Evolutionary conservation across 1,284 basidiomycete species (phyloP).

Genomic region (Prillingera fragicola): DNA sequence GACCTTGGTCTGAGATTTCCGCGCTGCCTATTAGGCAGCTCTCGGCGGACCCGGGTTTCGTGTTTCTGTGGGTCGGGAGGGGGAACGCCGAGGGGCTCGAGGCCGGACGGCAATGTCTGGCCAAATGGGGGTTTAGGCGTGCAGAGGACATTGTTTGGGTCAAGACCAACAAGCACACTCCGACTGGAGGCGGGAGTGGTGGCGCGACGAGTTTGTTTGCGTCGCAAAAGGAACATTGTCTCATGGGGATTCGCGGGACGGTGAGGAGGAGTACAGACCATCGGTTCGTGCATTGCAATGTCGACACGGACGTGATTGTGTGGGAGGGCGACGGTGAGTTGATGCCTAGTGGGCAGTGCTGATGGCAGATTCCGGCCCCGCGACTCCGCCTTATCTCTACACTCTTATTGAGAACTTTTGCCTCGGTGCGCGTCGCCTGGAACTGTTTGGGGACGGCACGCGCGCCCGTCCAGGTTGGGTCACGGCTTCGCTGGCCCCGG

Average conservation of each 20-base stretch:
- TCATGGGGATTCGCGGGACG: slow-evolving; percentile 98
- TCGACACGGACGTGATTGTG: slow-evolving; percentile 94
- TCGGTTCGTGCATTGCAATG: slow-evolving; percentile 97
- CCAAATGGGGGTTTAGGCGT: slow-evolving; percentile 89
- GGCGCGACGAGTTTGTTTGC: slow-evolving; percentile 58
- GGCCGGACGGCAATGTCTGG: slow-evolving; percentile 80
- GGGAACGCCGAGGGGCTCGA: slow-evolving; percentile 88
- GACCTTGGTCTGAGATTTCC: slow-evolving; percentile 82
- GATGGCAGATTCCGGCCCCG: slow-evolving; percentile 51
- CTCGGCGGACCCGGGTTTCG: slow-evolving; percentile 83
- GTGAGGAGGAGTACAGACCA: slow-evolving; percentile 88
- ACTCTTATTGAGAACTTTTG: slow-evolving; percentile 96
- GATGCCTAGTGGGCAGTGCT: not conserved
- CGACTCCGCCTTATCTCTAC: slow-evolving; percentile 90
- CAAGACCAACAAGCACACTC: slow-evolving; percentile 69
- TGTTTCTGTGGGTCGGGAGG: slow-evolving; percentile 94
- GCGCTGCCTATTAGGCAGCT: slow-evolving; percentile 75
- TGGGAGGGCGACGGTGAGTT: slow-evolving; percentile 57
- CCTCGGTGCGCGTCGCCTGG: slow-evolving; percentile 82
- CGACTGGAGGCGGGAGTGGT: slow-evolving; percentile 1
- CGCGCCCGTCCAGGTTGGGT: slow-evolving; percentile 86
- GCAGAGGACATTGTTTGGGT: slow-evolving; percentile 98
- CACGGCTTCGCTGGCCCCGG: slow-evolving; percentile 58
- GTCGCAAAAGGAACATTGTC: slow-evolving; percentile 88
- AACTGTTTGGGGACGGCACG: slow-evolving; percentile 74